Base-by-base conservation (phyloP, 2,329 filamentous ascomycete species). In the Penicillium sp. region DNA sequence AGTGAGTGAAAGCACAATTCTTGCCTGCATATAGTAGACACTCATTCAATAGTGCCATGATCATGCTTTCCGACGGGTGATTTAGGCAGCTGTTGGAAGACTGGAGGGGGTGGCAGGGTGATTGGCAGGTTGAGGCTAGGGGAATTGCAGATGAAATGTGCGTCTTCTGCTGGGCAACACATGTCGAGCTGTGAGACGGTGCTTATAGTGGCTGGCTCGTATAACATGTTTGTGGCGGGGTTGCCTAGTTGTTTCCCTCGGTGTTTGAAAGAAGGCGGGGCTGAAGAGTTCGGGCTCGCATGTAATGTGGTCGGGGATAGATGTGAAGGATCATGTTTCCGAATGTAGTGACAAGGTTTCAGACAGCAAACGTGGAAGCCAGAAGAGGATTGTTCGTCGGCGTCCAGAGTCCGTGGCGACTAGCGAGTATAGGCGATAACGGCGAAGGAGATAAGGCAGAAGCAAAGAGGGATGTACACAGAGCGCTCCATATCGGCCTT, bases 381-480 rank as follows among this genome's bases (percentile, higher is more conserved):
- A 36, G 14, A 8, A 42, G 8, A 29, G 32, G 50, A 38, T 39
- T 31, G 22, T 41, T 38, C 39, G 43, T 38, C 38, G 29, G 47
- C 14, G 22, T 31, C 39, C 22, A 10, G 31, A 39, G 45, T 48
- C 42, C 50, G 44, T 29, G n/a, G 14, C 13, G 4, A 21, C 62
- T 60, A 72, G 59, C 71, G 67, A 61, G 65, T 53, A 54, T 70
- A 72, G 55, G 68, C 62, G 61, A 72, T 67, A 48, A 72, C 70
- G n/a, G 68, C 70, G 54, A 72, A 72, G 32, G 70, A 72, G 56
- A 72, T 65, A 46, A 72, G 59, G 55, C 70, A 72, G 62, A 72
- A 69, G 55, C 70, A 72, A 24, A 72, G 62, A 14, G 70, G 69
- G 32, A 72, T 71, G 44, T 70, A 71, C 57, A 71, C 67, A 42